Conservation (phyloP, 208 protist genomes). For the Trypanosoma conorhini region DNA sequence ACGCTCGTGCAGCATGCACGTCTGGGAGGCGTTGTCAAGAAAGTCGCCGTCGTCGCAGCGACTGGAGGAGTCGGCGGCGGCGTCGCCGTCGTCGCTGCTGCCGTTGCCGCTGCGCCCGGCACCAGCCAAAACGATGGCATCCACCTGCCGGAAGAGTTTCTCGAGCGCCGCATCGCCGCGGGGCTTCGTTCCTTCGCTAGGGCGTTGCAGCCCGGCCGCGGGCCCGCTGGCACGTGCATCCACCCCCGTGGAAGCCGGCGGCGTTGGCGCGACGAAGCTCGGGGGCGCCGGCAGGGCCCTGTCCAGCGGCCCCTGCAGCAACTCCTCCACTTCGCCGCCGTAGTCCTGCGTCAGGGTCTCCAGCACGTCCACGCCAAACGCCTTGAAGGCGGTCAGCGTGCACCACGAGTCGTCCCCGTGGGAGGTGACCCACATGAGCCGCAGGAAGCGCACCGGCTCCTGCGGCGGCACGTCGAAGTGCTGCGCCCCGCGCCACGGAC, state of each 20-base stretch:
- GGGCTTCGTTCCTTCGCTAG: background rate
- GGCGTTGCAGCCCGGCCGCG: background rate
- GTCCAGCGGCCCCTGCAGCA: background rate
- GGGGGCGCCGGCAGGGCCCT: background rate
- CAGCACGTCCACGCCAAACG: constrained; percentile 40
- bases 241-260: background rate
- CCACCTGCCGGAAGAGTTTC: background rate
- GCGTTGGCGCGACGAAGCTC: background rate
- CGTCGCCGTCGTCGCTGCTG: background rate
- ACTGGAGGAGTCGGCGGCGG: background rate
- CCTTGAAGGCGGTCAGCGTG: constrained; percentile 37
- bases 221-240: background rate
- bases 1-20: constrained; percentile 14
- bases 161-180: background rate
- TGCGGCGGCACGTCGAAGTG: constrained; percentile 34
- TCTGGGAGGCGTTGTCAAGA: constrained; percentile 3
- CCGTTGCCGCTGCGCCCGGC: background rate
- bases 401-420: constrained; percentile 39
- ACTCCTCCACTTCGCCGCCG: constrained; percentile 11
- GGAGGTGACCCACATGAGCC: constrained; percentile 38
- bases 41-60: constrained; percentile 1
- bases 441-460: constrained; percentile 38
- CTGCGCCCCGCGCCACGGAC: constrained; percentile 31
- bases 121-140: background rate
- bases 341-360: constrained; percentile 40